These are phyloP conservation scores for Beauveria caledonica DNA, from an alignment of 2,329 filamentous ascomycete genomes.

Conservation along the genomic window DNA sequence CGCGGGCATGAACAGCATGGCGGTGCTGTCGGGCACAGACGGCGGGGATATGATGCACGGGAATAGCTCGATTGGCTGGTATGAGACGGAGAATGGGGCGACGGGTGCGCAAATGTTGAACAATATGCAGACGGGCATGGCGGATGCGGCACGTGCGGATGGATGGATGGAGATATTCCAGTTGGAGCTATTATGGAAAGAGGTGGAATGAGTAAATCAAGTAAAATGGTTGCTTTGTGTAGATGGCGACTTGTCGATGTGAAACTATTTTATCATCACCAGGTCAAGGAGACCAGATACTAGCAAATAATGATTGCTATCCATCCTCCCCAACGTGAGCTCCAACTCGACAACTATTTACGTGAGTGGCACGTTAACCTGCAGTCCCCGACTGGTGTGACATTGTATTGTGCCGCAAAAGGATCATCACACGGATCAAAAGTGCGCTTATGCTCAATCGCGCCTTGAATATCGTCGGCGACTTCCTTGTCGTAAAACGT, in stretches of 20 bases:
- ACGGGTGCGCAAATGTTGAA: conserved; percentile 25
- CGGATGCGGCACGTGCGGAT: conserved; percentile 18
- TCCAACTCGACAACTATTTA: too few species aligned
- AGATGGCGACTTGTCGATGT: too few species aligned
- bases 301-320: too few species aligned
- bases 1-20: conserved; percentile 22
- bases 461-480: conserved; percentile 7
- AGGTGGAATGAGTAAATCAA: too few species aligned
- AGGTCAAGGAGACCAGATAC: too few species aligned
- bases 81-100: conserved; percentile 26
- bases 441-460: conserved; percentile 13
- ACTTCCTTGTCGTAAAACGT: conserved; percentile 8
- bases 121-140: conserved; percentile 25
- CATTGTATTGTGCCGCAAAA: conserved; percentile 12
- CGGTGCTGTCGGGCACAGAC: conserved; percentile 19
- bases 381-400: conserved; percentile 11
- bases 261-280: too few species aligned
- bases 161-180: conserved; percentile 22
- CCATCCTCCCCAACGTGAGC: too few species aligned
- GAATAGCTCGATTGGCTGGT: conserved; percentile 26
- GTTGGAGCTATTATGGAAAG: conserved; percentile 21
- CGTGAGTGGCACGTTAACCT: neutral
- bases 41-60: conserved; percentile 25
- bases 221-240: too few species aligned
- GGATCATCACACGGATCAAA: conserved; percentile 16